Evolutionary conservation across 1,284 basidiomycete species (phyloP).

Genomic region (Boletellus deceptivus): DNA sequence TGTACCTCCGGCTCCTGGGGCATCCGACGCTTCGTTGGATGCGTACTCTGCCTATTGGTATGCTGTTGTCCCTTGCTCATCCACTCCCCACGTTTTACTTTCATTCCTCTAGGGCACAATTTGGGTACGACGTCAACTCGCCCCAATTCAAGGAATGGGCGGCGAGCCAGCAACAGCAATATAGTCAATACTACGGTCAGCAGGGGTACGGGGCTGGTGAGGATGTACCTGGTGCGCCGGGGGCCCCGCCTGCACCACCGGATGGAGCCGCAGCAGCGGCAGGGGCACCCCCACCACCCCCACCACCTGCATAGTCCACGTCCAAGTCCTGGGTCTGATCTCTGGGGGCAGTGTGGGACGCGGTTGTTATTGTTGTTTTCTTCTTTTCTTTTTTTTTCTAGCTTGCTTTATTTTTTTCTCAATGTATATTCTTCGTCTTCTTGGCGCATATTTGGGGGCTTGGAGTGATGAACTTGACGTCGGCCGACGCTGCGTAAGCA

Average conservation of each 20-base stretch:
- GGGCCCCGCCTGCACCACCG: slow-evolving; percentile 29
- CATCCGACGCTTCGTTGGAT: slow-evolving; percentile 50
- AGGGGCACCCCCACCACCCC: slow-evolving; percentile 15
- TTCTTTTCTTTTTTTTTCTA: slow-evolving; percentile 14
- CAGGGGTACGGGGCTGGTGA: slow-evolving; percentile 32
- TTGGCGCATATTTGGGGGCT: too few species aligned
- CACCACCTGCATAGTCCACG: slow-evolving; percentile 17
- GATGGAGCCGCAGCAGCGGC: slow-evolving; percentile 9
- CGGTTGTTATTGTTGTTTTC: slow-evolving; percentile 14
- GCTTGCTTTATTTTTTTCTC: slow-evolving; percentile 30
- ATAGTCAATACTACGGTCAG: slow-evolving; percentile 65
- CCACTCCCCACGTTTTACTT: background rate
- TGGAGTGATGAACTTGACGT: too few species aligned
- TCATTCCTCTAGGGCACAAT: slow-evolving; percentile 62
- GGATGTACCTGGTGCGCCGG: slow-evolving; percentile 36
- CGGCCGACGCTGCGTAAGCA: too few species aligned
- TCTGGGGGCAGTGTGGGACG: slow-evolving; percentile 5
- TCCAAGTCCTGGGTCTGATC: background rate
- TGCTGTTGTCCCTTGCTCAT: slow-evolving; percentile 13
- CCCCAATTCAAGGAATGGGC: slow-evolving; percentile 79
- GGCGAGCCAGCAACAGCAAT: slow-evolving; percentile 65
- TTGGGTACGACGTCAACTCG: slow-evolving; percentile 87
- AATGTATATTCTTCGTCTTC: slow-evolving; percentile 27
- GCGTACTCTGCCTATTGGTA: slow-evolving; percentile 74
- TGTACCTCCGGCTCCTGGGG: slow-evolving; percentile 35